phyloP scores from a whole-genome alignment of 805 yeast species.

The Zygosaccharomyces lentus region DNA sequence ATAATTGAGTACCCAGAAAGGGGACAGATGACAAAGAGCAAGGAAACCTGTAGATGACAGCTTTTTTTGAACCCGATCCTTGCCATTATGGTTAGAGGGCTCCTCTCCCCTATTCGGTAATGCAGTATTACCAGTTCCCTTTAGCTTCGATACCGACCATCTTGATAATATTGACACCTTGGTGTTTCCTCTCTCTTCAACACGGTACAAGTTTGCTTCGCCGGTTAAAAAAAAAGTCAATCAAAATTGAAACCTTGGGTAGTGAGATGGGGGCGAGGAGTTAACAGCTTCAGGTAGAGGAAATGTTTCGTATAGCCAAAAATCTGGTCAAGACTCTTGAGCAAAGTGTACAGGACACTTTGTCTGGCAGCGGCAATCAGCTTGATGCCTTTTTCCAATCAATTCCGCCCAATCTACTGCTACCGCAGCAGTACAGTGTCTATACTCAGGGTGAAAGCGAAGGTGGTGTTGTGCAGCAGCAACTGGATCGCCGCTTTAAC shows the following conservation, averaged over 20 bases:
- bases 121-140: too few species aligned
- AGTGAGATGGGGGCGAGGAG: not conserved
- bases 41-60: not conserved
- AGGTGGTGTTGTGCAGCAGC: conserved; percentile 11
- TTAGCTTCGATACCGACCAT: not conserved
- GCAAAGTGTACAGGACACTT: conserved; percentile 37
- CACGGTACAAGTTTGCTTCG: not conserved
- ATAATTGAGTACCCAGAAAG: not conserved
- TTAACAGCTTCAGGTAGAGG: not conserved
- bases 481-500: conserved; percentile 24
- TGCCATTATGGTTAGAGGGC: too few species aligned
- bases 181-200: not conserved
- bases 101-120: not conserved
- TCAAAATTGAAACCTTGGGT: not conserved
- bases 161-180: not conserved
- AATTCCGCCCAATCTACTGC: conserved; percentile 33
- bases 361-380: conserved; percentile 36
- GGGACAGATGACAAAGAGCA: not conserved
- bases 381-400: conserved; percentile 37
- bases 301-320: conserved; percentile 61
- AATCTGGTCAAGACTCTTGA: conserved; percentile 55
- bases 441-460: conserved; percentile 26
- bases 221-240: not conserved
- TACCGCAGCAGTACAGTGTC: conserved; percentile 24
- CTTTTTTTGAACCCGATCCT: too few species aligned